Conservation (phyloP, 257 asterid genomes). For the Primulina eburnea region DNA sequence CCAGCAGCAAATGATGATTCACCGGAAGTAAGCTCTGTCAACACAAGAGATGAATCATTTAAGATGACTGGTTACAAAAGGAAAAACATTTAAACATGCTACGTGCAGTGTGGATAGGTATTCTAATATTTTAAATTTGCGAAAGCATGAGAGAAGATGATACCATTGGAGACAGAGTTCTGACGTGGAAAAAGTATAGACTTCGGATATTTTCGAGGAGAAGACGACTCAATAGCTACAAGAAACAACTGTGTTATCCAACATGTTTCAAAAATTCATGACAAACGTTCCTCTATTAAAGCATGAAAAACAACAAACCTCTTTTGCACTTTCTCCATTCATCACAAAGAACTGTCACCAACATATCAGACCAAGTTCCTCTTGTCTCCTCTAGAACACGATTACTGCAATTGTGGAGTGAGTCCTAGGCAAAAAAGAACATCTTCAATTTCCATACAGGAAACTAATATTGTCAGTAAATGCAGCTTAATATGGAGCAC, state of each 20-base stretch:
- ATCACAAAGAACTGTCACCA: constrained; percentile 62
- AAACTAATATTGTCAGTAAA: constrained; percentile 11
- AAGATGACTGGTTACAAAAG: constrained; percentile 21
- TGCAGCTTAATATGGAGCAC: constrained; percentile 20
- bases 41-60: constrained; percentile 18
- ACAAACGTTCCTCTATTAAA: constrained; percentile 10
- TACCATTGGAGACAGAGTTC: constrained; percentile 51
- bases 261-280: constrained; percentile 14
- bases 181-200: constrained; percentile 53
- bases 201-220: constrained; percentile 86
- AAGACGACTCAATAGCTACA: constrained; percentile 90
- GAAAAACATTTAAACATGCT: constrained; percentile 3
- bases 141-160: constrained; percentile 23
- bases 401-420: constrained; percentile 49
- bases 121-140: background rate
- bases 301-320: constrained; percentile 39
- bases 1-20: constrained; percentile 82
- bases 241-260: constrained; percentile 16
- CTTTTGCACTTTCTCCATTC: constrained; percentile 99
- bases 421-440: constrained; percentile 46
- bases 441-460: constrained; percentile 24
- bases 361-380: constrained; percentile 86
- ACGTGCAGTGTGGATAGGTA: background rate
- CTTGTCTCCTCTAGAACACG: constrained; percentile 70
- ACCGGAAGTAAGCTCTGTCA: constrained; percentile 43